Conservation (phyloP, 2,329 filamentous ascomycete species). For the Cladosporium sp. region DNA sequence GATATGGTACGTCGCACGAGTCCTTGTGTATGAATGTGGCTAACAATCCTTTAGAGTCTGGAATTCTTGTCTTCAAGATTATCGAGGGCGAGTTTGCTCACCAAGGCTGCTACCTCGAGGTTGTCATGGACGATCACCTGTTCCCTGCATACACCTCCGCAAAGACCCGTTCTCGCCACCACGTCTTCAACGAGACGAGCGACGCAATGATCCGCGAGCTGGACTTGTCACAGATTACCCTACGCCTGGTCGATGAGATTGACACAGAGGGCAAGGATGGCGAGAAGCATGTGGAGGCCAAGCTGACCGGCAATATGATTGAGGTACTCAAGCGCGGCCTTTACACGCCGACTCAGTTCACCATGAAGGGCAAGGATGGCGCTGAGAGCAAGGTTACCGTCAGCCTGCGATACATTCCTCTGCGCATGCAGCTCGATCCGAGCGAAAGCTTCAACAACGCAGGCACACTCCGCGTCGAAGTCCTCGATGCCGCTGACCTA, state of each 20-base stretch:
- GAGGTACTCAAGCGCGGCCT: conserved; percentile 77
- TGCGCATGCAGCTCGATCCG: conserved; percentile 90
- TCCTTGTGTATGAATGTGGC: neutral
- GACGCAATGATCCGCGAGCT: conserved; percentile 95
- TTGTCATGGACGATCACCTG: conserved; percentile 91
- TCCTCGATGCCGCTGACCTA: conserved; percentile 83
- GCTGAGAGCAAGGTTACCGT: conserved; percentile 78
- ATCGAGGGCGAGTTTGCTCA: conserved; percentile 84
- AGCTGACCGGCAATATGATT: conserved; percentile 79
- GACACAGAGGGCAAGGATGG: conserved; percentile 69
- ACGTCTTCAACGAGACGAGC: conserved; percentile 84
- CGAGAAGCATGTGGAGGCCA: conserved; percentile 75
- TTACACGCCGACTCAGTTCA: conserved; percentile 86
- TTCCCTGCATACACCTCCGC: conserved; percentile 86
- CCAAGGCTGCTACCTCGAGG: conserved; percentile 74
- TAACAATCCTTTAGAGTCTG: conserved; percentile 63
- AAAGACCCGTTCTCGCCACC: conserved; percentile 66
- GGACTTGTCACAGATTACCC: conserved; percentile 91
- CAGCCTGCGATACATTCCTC: conserved; percentile 90
- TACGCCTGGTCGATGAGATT: conserved; percentile 79
- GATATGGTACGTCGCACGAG: conserved; percentile 60
- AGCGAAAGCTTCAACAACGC: conserved; percentile 99
- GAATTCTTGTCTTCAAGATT: conserved; percentile 90
- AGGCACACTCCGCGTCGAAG: conserved; percentile 89
- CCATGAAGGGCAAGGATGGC: conserved; percentile 76